Conservation (phyloP, 495 filamentous ascomycete genomes). For the Choiromyces venosus region DNA sequence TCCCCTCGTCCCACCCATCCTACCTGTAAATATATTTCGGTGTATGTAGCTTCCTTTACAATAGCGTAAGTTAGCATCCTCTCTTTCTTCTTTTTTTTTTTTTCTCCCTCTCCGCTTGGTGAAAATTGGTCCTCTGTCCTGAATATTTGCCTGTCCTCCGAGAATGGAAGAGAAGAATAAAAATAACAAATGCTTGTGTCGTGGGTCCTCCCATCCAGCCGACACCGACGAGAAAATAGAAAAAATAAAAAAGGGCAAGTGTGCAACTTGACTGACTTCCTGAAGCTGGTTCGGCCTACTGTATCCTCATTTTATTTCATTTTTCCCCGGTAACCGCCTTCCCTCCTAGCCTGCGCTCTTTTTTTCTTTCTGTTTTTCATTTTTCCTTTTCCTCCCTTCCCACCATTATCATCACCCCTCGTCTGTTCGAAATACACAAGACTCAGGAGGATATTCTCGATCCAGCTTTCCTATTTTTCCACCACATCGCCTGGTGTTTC, state of each 20-base stretch:
- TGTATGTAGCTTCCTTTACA: neutral
- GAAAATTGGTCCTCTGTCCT: neutral
- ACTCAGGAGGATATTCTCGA: constrained; percentile 22
- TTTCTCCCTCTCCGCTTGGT: neutral
- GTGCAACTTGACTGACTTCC: neutral
- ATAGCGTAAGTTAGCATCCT: neutral
- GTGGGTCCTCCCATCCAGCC: neutral
- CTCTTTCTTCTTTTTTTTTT: neutral
- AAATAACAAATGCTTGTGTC: neutral
- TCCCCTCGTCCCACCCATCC: neutral
- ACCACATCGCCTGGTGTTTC: constrained; percentile 31
- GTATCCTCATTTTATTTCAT: constrained; percentile 3
- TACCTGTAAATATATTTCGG: neutral
- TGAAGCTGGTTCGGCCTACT: neutral
- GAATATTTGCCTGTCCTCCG: neutral
- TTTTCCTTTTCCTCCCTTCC: neutral
- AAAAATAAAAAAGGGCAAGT: constrained; percentile 1
- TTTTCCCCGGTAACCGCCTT: constrained; percentile 2
- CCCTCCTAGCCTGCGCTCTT: constrained; percentile 11
- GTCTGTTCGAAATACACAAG: constrained; percentile 2
- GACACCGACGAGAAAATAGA: neutral
- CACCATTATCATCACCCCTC: constrained; percentile 25
- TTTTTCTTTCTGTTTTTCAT: constrained; percentile 18
- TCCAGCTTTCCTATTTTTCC: constrained; percentile 14
- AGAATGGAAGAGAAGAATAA: neutral